Percentiles rank a stretch among this genome's conserved stretches.
Conservation (phyloP, 192 early-diverging fungal species). For the Helicostylum pulchrum region DNA sequence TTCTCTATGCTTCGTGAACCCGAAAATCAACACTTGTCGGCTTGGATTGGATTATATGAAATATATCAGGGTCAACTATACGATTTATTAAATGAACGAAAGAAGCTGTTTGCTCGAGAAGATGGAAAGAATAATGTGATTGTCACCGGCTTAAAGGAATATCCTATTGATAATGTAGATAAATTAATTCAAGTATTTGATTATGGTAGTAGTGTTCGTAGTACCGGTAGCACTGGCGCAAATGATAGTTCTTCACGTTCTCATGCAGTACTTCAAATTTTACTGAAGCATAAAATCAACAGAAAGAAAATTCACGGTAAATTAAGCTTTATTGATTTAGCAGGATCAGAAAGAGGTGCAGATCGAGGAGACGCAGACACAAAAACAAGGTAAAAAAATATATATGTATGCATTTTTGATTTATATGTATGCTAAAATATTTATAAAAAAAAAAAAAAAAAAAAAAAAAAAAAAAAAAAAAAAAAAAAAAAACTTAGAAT, state of each 20-base stretch:
- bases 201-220: constrained; percentile 82
- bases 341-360: constrained; percentile 94
- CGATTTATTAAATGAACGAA: constrained; percentile 88
- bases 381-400: constrained; percentile 73
- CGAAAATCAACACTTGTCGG: constrained; percentile 70
- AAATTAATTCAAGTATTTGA: constrained; percentile 92
- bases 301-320: constrained; percentile 71
- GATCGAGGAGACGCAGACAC: constrained; percentile 91
- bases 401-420: not conserved
- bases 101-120: constrained; percentile 92
- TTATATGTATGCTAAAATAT: no score
- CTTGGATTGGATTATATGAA: constrained; percentile 92
- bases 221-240: constrained; percentile 93
- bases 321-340: constrained; percentile 96
- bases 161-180: constrained; percentile 81
- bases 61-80: constrained; percentile 97
- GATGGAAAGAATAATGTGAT: constrained; percentile 94
- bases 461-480: no score
- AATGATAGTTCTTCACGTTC: constrained; percentile 95
- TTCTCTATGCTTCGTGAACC: constrained; percentile 71
- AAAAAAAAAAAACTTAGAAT: constrained; percentile 52
- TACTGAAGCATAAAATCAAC: constrained; percentile 67
- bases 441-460: constrained; percentile 26
- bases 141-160: constrained; percentile 86
- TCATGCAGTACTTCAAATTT: constrained; percentile 94